Conservation (phyloP, 2,329 filamentous ascomycete species). For the Trichoderma harzianum region DNA sequence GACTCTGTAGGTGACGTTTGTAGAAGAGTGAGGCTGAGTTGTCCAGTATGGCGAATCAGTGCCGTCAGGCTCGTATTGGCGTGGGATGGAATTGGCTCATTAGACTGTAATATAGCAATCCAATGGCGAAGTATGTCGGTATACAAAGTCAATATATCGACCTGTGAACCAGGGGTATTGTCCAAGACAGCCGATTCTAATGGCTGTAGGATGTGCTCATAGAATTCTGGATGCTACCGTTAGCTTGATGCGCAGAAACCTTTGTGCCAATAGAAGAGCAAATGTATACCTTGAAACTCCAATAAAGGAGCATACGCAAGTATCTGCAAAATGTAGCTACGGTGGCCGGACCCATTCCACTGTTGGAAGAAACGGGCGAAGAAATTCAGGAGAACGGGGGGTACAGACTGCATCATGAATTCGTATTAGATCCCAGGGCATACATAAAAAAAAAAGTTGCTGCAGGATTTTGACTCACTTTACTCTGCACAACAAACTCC, state of each 20-base stretch:
- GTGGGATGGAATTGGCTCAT: conserved; percentile 33
- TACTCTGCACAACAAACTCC: conserved; percentile 54
- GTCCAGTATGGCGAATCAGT: conserved; percentile 49
- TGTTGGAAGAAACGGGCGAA: conserved; percentile 50
- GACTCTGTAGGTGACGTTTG: conserved; percentile 47
- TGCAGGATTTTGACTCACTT: conserved; percentile 40
- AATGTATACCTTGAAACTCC: conserved; percentile 51
- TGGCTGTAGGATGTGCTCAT: conserved; percentile 44
- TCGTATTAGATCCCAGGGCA: conserved; percentile 1
- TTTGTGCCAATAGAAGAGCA: not conserved
- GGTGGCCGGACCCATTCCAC: conserved; percentile 61
- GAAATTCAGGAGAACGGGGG: conserved; percentile 48
- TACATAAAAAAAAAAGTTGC: not conserved
- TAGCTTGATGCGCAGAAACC: not conserved
- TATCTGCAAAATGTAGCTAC: conserved; percentile 54
- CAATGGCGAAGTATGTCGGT: conserved; percentile 61
- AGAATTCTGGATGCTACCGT: conserved; percentile 43
- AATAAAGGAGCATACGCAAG: conserved; percentile 53
- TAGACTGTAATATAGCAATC: conserved; percentile 45
- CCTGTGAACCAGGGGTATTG: conserved; percentile 50
- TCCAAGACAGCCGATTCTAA: conserved; percentile 52
- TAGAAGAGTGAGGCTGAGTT: conserved; percentile 56
- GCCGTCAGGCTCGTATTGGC: conserved; percentile 39
- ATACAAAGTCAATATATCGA: conserved; percentile 64
- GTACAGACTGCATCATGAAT: conserved; percentile 38